These are phyloP conservation scores for Xylaria venustula DNA, from an alignment of 495 filamentous ascomycete species.

Conservation along the genomic window DNA sequence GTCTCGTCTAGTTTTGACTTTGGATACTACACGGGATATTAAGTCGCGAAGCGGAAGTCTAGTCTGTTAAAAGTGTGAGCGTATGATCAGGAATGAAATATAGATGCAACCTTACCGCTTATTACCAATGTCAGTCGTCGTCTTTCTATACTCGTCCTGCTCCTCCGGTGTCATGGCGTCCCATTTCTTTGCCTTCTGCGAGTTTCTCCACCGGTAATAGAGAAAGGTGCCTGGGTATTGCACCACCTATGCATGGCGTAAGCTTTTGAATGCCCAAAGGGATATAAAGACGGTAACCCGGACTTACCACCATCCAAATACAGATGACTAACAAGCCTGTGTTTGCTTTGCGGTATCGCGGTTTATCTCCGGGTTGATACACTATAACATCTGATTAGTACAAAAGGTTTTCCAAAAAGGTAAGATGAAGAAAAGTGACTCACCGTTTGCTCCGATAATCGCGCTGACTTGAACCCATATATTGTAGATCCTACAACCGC, in stretches of 20 bases:
- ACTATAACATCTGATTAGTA: slow-evolving; percentile 13
- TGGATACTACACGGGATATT: not conserved
- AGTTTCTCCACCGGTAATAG: slow-evolving; percentile 35
- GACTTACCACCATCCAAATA: slow-evolving; percentile 30
- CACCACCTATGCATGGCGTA: slow-evolving; percentile 13
- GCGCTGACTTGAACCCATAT: slow-evolving; percentile 32
- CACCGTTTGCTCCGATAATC: slow-evolving; percentile 28
- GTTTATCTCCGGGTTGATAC: slow-evolving; percentile 24
- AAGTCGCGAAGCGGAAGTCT: slow-evolving; percentile 28
- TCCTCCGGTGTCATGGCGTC: slow-evolving; percentile 34
- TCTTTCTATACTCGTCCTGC: slow-evolving; percentile 28
- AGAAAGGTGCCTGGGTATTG: slow-evolving; percentile 31
- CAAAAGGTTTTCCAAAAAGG: not conserved
- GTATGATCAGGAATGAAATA: not conserved
- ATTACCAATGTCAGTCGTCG: slow-evolving; percentile 27
- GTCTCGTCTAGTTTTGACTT: not conserved
- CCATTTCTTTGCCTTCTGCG: slow-evolving; percentile 29
- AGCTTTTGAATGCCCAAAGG: slow-evolving; percentile 4
- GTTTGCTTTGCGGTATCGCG: slow-evolving; percentile 28
- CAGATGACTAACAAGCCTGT: slow-evolving; percentile 28
- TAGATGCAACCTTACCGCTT: slow-evolving; percentile 26
- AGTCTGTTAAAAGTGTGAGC: slow-evolving; percentile 15
- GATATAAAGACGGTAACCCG: not conserved
- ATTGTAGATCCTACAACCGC: slow-evolving; percentile 18
- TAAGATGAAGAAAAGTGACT: not conserved